Conservation (phyloP, 1,284 basidiomycete genomes). For the Microbotryum violaceum region DNA sequence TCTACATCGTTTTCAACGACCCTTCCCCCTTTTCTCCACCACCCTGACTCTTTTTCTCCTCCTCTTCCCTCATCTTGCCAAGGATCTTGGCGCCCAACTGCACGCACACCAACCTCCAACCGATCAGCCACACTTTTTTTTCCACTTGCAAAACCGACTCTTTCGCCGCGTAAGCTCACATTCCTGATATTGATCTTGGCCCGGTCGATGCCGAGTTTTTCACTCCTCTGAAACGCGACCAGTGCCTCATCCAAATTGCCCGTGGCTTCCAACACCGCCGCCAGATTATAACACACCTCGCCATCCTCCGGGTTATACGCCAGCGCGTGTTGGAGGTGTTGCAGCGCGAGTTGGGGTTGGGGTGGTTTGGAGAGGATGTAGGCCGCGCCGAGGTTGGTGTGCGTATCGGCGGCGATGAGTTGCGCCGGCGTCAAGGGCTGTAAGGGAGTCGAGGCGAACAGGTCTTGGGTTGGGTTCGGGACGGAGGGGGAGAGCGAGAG, state of each 20-base stretch:
- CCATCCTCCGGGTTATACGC: conserved; percentile 31
- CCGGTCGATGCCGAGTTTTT: conserved; percentile 21
- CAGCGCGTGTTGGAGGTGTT: conserved; percentile 29
- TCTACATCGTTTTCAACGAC: too few species aligned
- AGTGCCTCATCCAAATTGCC: conserved; percentile 27
- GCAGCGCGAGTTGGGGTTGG: conserved; percentile 23
- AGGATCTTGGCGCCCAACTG: conserved; percentile 28
- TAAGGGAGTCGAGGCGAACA: conserved; percentile 7
- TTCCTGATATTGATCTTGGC: conserved; percentile 26
- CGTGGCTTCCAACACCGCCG: conserved; percentile 27
- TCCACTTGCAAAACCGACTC: not conserved
- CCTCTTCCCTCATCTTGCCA: conserved; percentile 22
- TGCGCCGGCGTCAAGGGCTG: conserved; percentile 22
- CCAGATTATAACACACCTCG: conserved; percentile 31
- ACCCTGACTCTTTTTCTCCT: conserved; percentile 8
- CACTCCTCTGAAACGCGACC: conserved; percentile 24
- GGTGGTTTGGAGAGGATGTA: conserved; percentile 28
- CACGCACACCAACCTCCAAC: not conserved
- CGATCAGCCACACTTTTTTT: not conserved
- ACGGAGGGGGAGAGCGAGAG: conserved; percentile 13
- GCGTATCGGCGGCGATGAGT: conserved; percentile 27
- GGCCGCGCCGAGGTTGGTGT: conserved; percentile 31
- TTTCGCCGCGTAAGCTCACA: conserved; percentile 4
- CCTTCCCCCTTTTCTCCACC: too few species aligned
- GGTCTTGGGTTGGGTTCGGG: conserved; percentile 1